Evolutionary conservation across 345 rosid genomes (phyloP).

Genomic region (Salix dunnii): DNA sequence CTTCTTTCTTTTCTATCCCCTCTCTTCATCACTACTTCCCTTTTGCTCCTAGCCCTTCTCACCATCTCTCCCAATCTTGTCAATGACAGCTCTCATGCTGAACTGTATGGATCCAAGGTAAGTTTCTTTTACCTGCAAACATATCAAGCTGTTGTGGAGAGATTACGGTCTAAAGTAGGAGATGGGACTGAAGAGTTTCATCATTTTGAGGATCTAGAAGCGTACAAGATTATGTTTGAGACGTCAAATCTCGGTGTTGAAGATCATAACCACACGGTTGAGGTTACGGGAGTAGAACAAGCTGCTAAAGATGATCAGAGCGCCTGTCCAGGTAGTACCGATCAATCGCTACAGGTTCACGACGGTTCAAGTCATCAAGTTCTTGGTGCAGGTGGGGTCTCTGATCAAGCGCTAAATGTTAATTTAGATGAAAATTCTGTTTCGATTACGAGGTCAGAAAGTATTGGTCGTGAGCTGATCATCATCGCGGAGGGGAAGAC

Average conservation of each 20-base stretch:
- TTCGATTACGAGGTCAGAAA: constrained; percentile 4
- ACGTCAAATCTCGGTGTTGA: constrained; percentile 30
- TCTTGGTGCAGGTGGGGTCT: neutral
- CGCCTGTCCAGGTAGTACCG: neutral
- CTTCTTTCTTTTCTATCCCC: constrained; percentile 79
- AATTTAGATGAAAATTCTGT: neutral
- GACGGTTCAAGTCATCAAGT: constrained; percentile 24
- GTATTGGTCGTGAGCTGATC: neutral
- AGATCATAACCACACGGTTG: constrained; percentile 7
- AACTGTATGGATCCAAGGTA: constrained; percentile 34
- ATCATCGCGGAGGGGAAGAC: constrained; percentile 23
- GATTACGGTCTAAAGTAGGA: constrained; percentile 37
- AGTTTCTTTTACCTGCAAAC: constrained; percentile 33
- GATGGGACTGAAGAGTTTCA: constrained; percentile 27
- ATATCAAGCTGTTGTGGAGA: constrained; percentile 39
- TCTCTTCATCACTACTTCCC: constrained; percentile 71
- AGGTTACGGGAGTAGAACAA: constrained; percentile 18
- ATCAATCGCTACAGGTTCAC: constrained; percentile 21
- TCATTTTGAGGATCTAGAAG: constrained; percentile 50
- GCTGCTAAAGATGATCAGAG: constrained; percentile 6
- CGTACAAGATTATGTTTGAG: constrained; percentile 61
- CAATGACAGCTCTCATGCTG: constrained; percentile 15
- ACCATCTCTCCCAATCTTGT: constrained; percentile 39
- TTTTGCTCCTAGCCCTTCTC: constrained; percentile 58
- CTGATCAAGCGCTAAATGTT: neutral